Percentiles rank a stretch among this genome's conserved stretches.
Conservation (phyloP, 257 asterid genomes). For the Gentiana dahurica region DNA sequence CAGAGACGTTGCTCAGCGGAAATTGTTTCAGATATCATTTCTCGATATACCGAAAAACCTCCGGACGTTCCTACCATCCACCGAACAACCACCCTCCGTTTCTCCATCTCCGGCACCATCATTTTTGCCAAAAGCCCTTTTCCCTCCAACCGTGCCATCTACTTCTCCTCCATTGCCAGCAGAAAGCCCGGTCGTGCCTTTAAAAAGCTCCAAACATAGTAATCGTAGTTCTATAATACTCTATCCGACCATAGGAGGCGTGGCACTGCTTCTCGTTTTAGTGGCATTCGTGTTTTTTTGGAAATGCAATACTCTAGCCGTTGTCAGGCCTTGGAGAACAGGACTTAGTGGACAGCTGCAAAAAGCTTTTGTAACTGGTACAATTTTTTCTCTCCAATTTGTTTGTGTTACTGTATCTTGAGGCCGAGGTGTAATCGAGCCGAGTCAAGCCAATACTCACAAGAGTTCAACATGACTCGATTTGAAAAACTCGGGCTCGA, state of each 20-base stretch:
- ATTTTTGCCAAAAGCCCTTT: not conserved
- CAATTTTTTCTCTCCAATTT: not conserved
- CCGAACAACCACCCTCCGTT: conserved; percentile 10
- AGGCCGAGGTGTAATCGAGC: too few species aligned
- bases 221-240: conserved; percentile 17
- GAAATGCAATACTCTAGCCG: conserved; percentile 43
- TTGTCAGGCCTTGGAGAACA: conserved; percentile 87
- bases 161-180: conserved; percentile 27
- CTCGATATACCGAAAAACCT: too few species aligned
- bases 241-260: conserved; percentile 41
- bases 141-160: conserved; percentile 23
- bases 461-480: too few species aligned
- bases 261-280: conserved; percentile 35
- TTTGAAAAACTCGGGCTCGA: too few species aligned
- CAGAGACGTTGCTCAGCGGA: conserved; percentile 29
- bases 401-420: too few species aligned
- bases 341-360: conserved; percentile 97
- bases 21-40: conserved; percentile 17
- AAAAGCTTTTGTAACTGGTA: conserved; percentile 84
- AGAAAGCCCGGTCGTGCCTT: conserved; percentile 10
- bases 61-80: not conserved
- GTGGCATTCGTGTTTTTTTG: conserved; percentile 21
- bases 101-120: conserved; percentile 27
- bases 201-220: conserved; percentile 2
- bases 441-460: too few species aligned